These are phyloP conservation scores for Alternaria atra DNA, from an alignment of 2,329 filamentous ascomycete species.

Conservation along the genomic window DNA sequence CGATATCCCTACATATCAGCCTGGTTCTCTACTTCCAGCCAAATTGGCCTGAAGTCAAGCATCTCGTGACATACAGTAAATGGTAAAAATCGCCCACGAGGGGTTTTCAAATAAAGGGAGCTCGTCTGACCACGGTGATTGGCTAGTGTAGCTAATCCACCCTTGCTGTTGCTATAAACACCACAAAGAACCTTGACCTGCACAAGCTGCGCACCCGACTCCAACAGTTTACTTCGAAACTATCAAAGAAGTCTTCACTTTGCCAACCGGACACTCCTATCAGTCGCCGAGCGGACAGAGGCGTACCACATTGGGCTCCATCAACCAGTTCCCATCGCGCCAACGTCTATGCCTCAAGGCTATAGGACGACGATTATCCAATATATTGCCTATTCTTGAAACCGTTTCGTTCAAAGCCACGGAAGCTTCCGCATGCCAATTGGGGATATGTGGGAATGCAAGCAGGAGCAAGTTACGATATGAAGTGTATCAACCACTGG, in stretches of 20 bases:
- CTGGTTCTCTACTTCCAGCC: neutral
- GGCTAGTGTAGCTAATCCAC: neutral
- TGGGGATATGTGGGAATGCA: neutral
- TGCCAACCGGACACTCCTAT: neutral
- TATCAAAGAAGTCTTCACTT: neutral
- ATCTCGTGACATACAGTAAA: neutral
- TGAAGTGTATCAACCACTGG: neutral
- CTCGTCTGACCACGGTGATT: neutral
- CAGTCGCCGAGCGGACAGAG: neutral
- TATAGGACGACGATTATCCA: neutral
- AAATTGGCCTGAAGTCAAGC: neutral
- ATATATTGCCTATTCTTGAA: neutral
- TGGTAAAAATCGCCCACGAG: neutral
- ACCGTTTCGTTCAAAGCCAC: neutral
- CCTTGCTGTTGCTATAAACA: slow-evolving; percentile 6
- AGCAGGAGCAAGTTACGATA: neutral
- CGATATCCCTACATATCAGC: neutral
- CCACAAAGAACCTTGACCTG: neutral
- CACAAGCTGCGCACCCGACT: neutral
- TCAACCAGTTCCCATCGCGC: neutral
- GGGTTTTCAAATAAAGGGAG: neutral
- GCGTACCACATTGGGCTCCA: neutral
- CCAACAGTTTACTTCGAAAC: neutral
- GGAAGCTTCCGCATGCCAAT: neutral
- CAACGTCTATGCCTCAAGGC: neutral